A percentile compares a stretch with the other conserved stretches of the same genome.
Conservation (phyloP, 352 stramenopile species). For the Phytophthora hibernalis region DNA sequence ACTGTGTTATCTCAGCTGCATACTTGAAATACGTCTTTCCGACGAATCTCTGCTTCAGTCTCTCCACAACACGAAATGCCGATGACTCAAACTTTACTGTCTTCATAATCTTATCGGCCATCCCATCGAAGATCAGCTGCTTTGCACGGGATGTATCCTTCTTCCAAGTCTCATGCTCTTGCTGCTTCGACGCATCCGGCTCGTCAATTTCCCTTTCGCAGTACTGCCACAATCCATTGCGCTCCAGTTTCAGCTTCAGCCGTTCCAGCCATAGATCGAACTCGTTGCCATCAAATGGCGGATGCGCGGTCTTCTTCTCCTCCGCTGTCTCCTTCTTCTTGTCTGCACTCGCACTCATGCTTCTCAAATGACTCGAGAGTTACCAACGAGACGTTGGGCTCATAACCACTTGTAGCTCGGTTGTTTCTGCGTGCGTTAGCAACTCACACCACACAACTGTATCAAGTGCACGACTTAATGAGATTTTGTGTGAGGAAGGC, state of each 20-base stretch:
- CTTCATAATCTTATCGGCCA: conserved; percentile 8
- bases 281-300: conserved; percentile 16
- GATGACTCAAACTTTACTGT: too few relatives aligned
- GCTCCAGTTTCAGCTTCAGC: conserved; percentile 13
- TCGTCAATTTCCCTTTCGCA: not conserved
- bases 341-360: not conserved
- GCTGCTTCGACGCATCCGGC: conserved; percentile 6
- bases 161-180: not conserved
- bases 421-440: too few relatives aligned
- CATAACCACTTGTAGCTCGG: too few relatives aligned
- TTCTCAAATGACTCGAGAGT: too few relatives aligned
- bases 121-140: conserved; percentile 16
- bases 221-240: conserved; percentile 12
- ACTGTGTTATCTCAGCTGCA: conserved; percentile 10
- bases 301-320: not conserved
- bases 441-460: too few relatives aligned
- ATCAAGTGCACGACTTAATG: too few relatives aligned
- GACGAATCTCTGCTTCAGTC: conserved; percentile 10
- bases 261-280: conserved; percentile 16
- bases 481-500: too few relatives aligned
- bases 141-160: not conserved
- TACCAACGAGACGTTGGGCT: too few relatives aligned
- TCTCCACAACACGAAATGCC: conserved; percentile 9
- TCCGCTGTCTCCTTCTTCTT: conserved; percentile 7
- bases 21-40: conserved; percentile 16